Base-by-base conservation (phyloP, 2,329 filamentous ascomycete genomes). In the Beauveria sp. region DNA sequence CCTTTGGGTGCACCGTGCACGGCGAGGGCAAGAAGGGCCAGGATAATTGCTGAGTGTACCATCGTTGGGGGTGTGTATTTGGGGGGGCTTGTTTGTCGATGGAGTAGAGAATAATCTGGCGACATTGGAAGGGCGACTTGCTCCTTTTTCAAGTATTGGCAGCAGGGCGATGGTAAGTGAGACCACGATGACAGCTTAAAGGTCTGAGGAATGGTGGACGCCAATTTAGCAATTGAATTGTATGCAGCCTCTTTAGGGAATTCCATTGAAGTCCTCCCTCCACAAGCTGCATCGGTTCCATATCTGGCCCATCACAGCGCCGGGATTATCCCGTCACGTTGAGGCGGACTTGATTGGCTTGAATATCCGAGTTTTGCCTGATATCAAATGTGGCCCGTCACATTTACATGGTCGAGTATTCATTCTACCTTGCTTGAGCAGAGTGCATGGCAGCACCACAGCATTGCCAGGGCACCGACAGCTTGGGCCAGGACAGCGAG, bases 121-220 rank as follows among this genome's bases (percentile, higher is more conserved):
- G 46, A 53, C 16, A 46, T 60, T 60, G 49, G 28, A 60, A 53
- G 58, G 49, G 58, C 40, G 42, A 18, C 22, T 5, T 8, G 40
- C 40, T 60, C 49, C 58, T 60, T 53, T 60, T 59, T 34, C 18
- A 50, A 30, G 47, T 47, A 60, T 38, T 26, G 47, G 26, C 46
- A 34, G 18, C 22, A 51, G 3, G 22, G 38, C 12, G 34, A 24
- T 22, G 14, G 6, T 14, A 2, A 30, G 18, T 22, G 10, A 52
- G 38, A 30, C 34, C 16, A 2, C 3, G 6, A 45, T 34, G 18
- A 18, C 12, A 28, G 3, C 8, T 24, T 10, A 8, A n/a, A n/a
- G 4, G 43, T 1, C 2, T 18, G 3, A 59, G 56, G 56, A 51
- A 52, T 52, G 38, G 18, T 12, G 14, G 47, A 14, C 3, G 20